Percentiles rank a stretch among this genome's conserved stretches.
phyloP scores from a whole-genome alignment of 164 flowering plant genomes.

The Magnolia changhungtana region DNA sequence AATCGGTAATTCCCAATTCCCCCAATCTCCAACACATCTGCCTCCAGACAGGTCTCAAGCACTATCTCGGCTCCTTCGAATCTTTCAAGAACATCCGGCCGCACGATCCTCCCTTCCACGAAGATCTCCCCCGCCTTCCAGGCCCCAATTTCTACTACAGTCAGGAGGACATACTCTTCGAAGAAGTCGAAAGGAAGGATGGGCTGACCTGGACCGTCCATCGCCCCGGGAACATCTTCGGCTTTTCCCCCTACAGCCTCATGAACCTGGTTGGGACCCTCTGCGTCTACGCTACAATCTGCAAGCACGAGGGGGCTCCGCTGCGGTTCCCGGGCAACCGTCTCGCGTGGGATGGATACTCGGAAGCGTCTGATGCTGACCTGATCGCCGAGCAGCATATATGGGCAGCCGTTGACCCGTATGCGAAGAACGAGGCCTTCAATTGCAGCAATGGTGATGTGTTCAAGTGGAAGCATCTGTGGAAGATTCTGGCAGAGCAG shows the following conservation, averaged over 20 bases:
- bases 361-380: constrained; percentile 64
- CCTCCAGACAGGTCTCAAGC: constrained; percentile 65
- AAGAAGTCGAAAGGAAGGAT: constrained; percentile 46
- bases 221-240: constrained; percentile 59
- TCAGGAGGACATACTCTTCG: constrained; percentile 59
- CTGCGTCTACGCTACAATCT: constrained; percentile 72
- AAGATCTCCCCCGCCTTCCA: constrained; percentile 61
- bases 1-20: constrained; percentile 52
- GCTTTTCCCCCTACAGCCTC: constrained; percentile 72
- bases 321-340: constrained; percentile 60
- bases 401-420: constrained; percentile 80
- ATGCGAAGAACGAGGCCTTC: constrained; percentile 76
- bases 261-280: constrained; percentile 67
- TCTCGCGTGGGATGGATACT: constrained; percentile 55
- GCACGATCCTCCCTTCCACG: constrained; percentile 67
- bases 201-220: constrained; percentile 71
- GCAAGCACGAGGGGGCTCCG: constrained; percentile 53
- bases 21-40: constrained; percentile 65
- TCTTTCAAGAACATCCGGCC: constrained; percentile 20
- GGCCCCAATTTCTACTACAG: constrained; percentile 61
- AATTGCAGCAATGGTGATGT: constrained; percentile 79
- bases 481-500: constrained; percentile 71
- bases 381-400: constrained; percentile 86
- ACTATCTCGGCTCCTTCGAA: constrained; percentile 62
- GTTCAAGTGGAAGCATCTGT: constrained; percentile 81